A percentile compares a stretch with the other conserved stretches of the same genome.
phyloP scores from a whole-genome alignment of 2,329 filamentous ascomycete species.

The Drechmeria coniospora region DNA sequence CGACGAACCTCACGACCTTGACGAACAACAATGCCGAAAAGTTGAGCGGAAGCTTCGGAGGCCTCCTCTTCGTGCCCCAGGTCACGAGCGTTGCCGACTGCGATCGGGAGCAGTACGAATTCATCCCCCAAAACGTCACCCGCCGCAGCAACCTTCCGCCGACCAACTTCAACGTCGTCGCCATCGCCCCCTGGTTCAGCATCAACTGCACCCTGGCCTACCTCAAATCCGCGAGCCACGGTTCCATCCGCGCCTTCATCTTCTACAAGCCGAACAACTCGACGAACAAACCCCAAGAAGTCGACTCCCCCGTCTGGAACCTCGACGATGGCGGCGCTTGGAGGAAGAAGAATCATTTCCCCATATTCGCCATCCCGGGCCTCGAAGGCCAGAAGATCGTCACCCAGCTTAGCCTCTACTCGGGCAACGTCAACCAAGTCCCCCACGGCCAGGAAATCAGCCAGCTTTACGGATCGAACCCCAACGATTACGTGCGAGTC shows the following conservation, averaged over 20 bases:
- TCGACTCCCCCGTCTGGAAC: conserved; percentile 52
- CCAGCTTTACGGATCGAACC: conserved; percentile 36
- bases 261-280: conserved; percentile 45
- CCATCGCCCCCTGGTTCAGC: conserved; percentile 75
- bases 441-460: conserved; percentile 43
- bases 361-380: conserved; percentile 69
- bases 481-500: conserved; percentile 43
- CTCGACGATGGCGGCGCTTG: conserved; percentile 56
- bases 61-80: conserved; percentile 74
- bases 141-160: conserved; percentile 52
- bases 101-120: conserved; percentile 42
- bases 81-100: conserved; percentile 46
- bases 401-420: conserved; percentile 58
- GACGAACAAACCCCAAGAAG: conserved; percentile 46
- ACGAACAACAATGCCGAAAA: conserved; percentile 49
- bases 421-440: conserved; percentile 51
- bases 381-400: conserved; percentile 53
- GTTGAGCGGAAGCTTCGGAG: conserved; percentile 48
- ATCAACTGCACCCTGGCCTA: conserved; percentile 59
- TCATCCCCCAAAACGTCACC: conserved; percentile 63
- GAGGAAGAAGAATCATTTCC: conserved; percentile 56
- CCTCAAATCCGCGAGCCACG: conserved; percentile 42
- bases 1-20: conserved; percentile 56
- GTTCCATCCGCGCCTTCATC: conserved; percentile 46
- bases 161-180: conserved; percentile 59